phyloP scores from a whole-genome alignment of 169 alveolate species.

The Amoebophrya sp. region DNA sequence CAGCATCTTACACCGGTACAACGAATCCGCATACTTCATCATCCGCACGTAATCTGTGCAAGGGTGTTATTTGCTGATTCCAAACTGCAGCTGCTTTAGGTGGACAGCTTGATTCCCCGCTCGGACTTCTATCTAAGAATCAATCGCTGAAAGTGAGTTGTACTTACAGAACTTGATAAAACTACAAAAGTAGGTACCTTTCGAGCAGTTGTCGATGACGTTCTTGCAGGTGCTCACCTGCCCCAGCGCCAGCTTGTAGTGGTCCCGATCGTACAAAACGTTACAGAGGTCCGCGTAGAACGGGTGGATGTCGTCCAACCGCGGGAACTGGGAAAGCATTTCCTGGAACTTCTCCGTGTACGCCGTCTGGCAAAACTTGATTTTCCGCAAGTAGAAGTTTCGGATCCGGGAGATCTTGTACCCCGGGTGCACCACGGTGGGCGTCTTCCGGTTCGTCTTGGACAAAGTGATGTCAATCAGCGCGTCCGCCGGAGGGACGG shows the following conservation, averaged over 20 bases:
- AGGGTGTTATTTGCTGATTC: too few species aligned
- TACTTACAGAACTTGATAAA: too few species aligned
- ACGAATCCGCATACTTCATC: constrained; percentile 89
- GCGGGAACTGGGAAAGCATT: constrained; percentile 88
- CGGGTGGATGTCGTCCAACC: constrained; percentile 97
- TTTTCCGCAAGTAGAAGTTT: constrained; percentile 97
- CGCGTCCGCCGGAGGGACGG: constrained; percentile 4
- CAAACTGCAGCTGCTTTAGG: too few species aligned
- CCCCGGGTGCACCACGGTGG: constrained; percentile 96
- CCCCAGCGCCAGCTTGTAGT: constrained; percentile 96
- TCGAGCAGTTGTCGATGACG: constrained; percentile 81
- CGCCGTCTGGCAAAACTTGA: constrained; percentile 83
- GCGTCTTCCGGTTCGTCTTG: constrained; percentile 97
- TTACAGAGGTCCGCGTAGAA: constrained; percentile 94
- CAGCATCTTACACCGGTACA: constrained; percentile 90
- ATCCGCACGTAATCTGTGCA: constrained; percentile 95
- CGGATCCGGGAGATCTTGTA: constrained; percentile 93
- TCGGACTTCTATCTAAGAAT: too few species aligned
- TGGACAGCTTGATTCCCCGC: too few species aligned
- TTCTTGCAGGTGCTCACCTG: constrained; percentile 84
- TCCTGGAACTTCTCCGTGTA: constrained; percentile 82
- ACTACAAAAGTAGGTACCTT: too few species aligned
- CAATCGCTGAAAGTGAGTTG: too few species aligned
- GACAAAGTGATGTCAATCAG: constrained; percentile 68
- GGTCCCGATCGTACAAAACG: constrained; percentile 97